Conservation (phyloP, 2,329 filamentous ascomycete genomes). For the Knoxdaviesia proteae region DNA sequence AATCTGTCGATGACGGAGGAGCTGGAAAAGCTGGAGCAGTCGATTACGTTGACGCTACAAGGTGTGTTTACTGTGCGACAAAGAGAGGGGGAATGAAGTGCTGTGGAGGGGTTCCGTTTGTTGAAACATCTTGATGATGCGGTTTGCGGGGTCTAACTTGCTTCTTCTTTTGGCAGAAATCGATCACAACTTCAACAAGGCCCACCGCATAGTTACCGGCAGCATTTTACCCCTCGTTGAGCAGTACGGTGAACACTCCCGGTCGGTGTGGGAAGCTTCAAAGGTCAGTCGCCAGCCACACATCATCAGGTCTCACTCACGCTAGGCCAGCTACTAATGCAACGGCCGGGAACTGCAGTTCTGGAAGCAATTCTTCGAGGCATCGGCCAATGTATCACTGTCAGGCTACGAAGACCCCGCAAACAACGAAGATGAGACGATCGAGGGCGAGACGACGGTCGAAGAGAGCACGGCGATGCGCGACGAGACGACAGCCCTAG, state of each 20-base stretch:
- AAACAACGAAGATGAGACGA: slow-evolving; percentile 39
- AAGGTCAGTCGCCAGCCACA: slow-evolving; percentile 34
- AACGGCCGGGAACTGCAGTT: slow-evolving; percentile 34
- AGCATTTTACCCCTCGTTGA: slow-evolving; percentile 87
- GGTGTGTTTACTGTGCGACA: slow-evolving; percentile 23
- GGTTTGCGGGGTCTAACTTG: not conserved
- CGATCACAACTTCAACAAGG: slow-evolving; percentile 93
- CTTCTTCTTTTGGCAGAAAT: slow-evolving; percentile 43
- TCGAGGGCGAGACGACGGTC: slow-evolving; percentile 14
- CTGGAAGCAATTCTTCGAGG: slow-evolving; percentile 99
- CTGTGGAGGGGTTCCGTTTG: too few species aligned
- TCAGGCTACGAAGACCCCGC: slow-evolving; percentile 79
- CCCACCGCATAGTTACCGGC: slow-evolving; percentile 85
- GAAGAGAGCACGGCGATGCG: slow-evolving; percentile 34
- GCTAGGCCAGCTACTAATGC: too few species aligned
- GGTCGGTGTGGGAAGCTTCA: slow-evolving; percentile 87
- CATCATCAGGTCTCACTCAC: slow-evolving; percentile 4
- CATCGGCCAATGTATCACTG: slow-evolving; percentile 88
- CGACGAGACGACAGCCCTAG: slow-evolving; percentile 25
- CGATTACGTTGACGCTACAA: slow-evolving; percentile 88
- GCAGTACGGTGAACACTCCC: slow-evolving; percentile 84
- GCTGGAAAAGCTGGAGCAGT: slow-evolving; percentile 87
- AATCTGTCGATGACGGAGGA: slow-evolving; percentile 75
- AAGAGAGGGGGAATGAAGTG: not conserved
- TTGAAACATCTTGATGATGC: not conserved